Conservation (phyloP, 148 eudicot genomes). For the Heliamphora exappendiculata region DNA sequence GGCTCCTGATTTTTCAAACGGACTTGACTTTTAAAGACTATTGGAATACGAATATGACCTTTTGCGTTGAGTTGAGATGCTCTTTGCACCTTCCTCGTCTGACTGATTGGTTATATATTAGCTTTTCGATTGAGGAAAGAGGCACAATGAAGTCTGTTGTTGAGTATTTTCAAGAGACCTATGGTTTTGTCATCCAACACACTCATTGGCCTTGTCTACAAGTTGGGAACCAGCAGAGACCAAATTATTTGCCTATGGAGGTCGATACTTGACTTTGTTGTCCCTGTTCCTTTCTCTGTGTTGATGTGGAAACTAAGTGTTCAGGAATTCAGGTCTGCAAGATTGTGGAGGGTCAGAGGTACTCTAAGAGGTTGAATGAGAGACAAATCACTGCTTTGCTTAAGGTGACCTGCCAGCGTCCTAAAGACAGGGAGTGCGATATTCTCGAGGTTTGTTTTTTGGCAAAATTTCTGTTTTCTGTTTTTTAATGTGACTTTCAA, state of each 20-base stretch:
- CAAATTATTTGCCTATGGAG: slow-evolving; percentile 92
- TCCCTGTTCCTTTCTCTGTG: background rate
- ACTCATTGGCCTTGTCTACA: slow-evolving; percentile 82
- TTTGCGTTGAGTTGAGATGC: background rate
- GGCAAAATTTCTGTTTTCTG: background rate
- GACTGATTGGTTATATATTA: slow-evolving; percentile 10
- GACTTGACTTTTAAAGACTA: too few species aligned
- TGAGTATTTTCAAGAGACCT: slow-evolving; percentile 69
- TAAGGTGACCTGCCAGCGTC: slow-evolving; percentile 85
- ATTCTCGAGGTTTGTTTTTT: slow-evolving; percentile 53
- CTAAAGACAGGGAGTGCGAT: slow-evolving; percentile 61
- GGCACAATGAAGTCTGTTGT: slow-evolving; percentile 80
- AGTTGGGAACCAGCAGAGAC: slow-evolving; percentile 75
- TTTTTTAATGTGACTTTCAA: background rate
- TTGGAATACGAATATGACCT: background rate
- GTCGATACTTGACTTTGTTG: slow-evolving; percentile 19
- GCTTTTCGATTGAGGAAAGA: slow-evolving; percentile 77
- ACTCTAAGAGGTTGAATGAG: slow-evolving; percentile 72
- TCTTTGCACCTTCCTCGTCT: background rate
- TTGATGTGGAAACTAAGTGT: slow-evolving; percentile 2
- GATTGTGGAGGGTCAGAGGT: slow-evolving; percentile 84
- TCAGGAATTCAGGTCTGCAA: slow-evolving; percentile 54
- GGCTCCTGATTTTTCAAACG: too few species aligned
- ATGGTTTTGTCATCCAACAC: slow-evolving; percentile 63
- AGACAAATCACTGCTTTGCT: slow-evolving; percentile 76